Evolutionary conservation across 2,329 filamentous ascomycete genomes (phyloP), one percentile per base, ranked within the genome.

Genomic region (Fonsecaea pugnacius): DNA sequence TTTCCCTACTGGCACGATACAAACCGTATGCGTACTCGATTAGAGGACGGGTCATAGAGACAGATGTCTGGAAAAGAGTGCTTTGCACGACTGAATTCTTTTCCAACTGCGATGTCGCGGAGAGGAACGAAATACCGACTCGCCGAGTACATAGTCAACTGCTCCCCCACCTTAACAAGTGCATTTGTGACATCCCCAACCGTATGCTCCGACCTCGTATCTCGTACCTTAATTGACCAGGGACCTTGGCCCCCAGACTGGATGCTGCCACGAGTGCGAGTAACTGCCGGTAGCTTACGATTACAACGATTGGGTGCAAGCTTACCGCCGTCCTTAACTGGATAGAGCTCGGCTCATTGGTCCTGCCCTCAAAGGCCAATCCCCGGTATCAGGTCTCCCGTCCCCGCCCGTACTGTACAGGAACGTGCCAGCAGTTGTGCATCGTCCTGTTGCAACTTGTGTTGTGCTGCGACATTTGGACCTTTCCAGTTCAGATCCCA

Each of bases 41-140:
- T 27, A 14, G 21, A 27, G 4, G 24, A 21, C 3, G 8, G 24
- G 4, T 24, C 21, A 8, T 27, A 48, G 8, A 24, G 7, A 48
- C 18, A 12, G 8, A 10, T 27, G 18, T 24, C 21, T 12, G 21
- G 21, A 4, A 24, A 16, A 27, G 40, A 21, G 10, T 48, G 3
- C n/a, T n/a, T 4, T 48, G 8, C 30, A 35, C 27, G 24, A 27
- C 40, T 18, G 46, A 38, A 24, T 24, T 21, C 6, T 48, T 30
- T 48, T 21, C 30, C 8, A 48, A 54, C 57, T n/a, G 18, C 51
- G 32, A 30, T 40, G n/a, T 57, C 60, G 62, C 62, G 62, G 62
- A n/a, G n/a, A n/a, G n/a, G n/a, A n/a, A n/a, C n/a, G n/a, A 64
- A 58, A 14, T 21, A 50, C 58, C 54, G 27, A 30, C 6, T 6